A percentile compares a stretch with the other conserved stretches of the same genome.
Conservation (phyloP, 805 yeast species). For the Metschnikowia arizonensis region DNA sequence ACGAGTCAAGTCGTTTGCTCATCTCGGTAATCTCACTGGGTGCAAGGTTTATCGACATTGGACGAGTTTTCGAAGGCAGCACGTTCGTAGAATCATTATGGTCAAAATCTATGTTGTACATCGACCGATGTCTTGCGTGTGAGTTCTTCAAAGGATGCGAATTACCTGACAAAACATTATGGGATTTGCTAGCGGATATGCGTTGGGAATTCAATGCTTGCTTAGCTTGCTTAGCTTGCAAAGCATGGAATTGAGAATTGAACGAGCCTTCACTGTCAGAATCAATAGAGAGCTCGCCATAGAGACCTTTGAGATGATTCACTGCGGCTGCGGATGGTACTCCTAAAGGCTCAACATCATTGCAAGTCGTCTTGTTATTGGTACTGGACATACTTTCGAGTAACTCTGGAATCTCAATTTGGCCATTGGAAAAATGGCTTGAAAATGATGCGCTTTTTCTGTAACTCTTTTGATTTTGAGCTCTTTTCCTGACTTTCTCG, state of each 20-base stretch:
- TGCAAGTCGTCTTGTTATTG: not conserved
- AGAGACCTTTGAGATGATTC: constrained; percentile 24
- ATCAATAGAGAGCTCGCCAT: constrained; percentile 26
- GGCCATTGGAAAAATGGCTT: constrained; percentile 24
- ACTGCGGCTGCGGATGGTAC: constrained; percentile 32
- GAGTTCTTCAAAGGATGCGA: constrained; percentile 10
- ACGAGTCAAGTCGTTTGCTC: not conserved
- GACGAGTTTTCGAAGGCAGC: not conserved
- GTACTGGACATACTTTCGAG: constrained; percentile 14
- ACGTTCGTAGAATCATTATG: not conserved
- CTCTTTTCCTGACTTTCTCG: constrained; percentile 9
- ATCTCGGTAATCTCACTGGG: not conserved
- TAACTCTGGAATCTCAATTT: constrained; percentile 41
- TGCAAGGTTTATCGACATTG: constrained; percentile 2
- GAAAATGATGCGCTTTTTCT: constrained; percentile 12
- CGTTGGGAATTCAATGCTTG: not conserved
- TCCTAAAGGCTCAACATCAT: constrained; percentile 31
- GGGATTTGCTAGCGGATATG: constrained; percentile 5
- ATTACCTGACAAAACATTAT: not conserved
- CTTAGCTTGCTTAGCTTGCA: constrained; percentile 5
- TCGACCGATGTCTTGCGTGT: constrained; percentile 38
- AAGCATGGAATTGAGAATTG: constrained; percentile 19
- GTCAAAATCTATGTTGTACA: constrained; percentile 30
- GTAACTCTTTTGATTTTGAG: constrained; percentile 10
- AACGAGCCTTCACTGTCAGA: constrained; percentile 29